Base-by-base conservation (phyloP, 768 basidiomycete species). In the Daedaleopsis nitida region DNA sequence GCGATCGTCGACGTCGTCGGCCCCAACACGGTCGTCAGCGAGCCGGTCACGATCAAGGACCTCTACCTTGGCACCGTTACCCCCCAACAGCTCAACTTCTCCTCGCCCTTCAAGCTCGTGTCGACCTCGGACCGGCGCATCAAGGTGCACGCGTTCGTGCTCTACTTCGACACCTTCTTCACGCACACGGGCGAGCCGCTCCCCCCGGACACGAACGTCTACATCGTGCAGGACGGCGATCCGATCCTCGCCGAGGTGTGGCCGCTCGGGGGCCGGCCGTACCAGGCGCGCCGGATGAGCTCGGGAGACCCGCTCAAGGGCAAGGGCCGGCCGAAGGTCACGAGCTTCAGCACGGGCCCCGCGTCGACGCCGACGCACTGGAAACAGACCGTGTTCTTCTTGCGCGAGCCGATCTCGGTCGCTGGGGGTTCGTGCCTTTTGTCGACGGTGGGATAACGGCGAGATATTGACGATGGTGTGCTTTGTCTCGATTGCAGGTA, bases 81-180 rank as follows among this genome's bases (percentile, higher is more conserved):
- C 0, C 52, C 85, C 43, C 82, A 83, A 24, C 87, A 93, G 57
- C 86, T 96, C 44, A 86, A 93, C 64, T 98, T 98, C 74, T 75
- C 83, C 5, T 83, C 92, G 0, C 72, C 87, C 0, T 98, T 98
- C 77, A 80, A 78, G 1, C 82, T 98, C n/a, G 73, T 79, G n/a
- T 85, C 87, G 5, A 87, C 82, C 1, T 78, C 81, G 1, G 76
- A 79, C 12, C 83, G 82, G 63, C 82, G 85, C 37, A 83, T 82
- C 5, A 89, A 89, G 70, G 80, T 91, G 45, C 86, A 86, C 70
- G 81, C 91, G 7, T 87, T 98, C 76, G 80, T 97, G 24, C 85
- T 95, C 17, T 96, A 96, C 77, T 98, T 98, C 69, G 96, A 98
- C 75, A 89, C 91, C 0, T 98, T 95, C 80, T 98, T 98, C 80